phyloP scores from a whole-genome alignment of 352 stramenopile genomes.

The Globisporangium paroecandrum region DNA sequence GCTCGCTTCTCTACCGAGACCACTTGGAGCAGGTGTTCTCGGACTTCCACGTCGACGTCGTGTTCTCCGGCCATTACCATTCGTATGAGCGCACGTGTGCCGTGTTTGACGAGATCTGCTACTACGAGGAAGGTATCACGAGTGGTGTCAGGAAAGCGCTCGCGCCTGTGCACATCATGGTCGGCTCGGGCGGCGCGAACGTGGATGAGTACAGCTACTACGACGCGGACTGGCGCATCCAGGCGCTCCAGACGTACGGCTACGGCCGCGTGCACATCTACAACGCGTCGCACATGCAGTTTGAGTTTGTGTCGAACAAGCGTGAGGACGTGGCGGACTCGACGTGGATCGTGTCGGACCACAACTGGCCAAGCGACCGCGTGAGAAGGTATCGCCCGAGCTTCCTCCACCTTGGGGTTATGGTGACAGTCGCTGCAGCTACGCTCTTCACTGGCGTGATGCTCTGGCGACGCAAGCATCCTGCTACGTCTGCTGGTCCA shows the following conservation, averaged over 20 bases:
- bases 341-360: constrained; percentile 45
- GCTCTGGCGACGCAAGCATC: constrained; percentile 2
- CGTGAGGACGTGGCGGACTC: constrained; percentile 7
- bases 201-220: constrained; percentile 44
- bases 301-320: constrained; percentile 47
- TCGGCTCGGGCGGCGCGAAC: constrained; percentile 45
- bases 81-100: constrained; percentile 61
- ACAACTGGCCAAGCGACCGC: constrained; percentile 40
- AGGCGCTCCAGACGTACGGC: constrained; percentile 40
- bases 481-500: not conserved
- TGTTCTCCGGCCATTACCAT: constrained; percentile 64
- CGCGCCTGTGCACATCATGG: constrained; percentile 51
- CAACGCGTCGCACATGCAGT: constrained; percentile 47
- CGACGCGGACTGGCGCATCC: constrained; percentile 25
- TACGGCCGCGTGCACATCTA: constrained; percentile 56
- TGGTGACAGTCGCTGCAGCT: not conserved
- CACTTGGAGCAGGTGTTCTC: constrained; percentile 44
- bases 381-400: constrained; percentile 23
- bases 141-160: constrained; percentile 28
- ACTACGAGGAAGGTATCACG: constrained; percentile 17
- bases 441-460: not conserved
- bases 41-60: constrained; percentile 48
- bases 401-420: not conserved
- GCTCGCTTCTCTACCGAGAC: constrained; percentile 40
- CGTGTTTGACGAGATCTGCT: constrained; percentile 47